Evolutionary conservation across 2,329 filamentous ascomycete species (phyloP).

Genomic region (Phialophora expanda): DNA sequence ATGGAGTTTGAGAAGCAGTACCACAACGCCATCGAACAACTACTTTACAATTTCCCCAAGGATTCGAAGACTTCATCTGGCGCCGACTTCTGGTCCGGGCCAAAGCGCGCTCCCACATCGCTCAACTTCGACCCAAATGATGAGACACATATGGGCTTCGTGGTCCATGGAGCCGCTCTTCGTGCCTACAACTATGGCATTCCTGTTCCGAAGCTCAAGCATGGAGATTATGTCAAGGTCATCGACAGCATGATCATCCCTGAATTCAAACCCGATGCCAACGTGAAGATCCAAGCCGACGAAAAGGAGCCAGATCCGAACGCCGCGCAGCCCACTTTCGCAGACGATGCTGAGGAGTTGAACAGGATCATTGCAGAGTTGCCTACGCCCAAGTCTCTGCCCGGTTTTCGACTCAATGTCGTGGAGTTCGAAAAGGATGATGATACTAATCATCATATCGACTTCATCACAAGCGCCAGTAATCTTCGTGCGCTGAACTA

Average conservation of each 20-base stretch:
- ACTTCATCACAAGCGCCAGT: slow-evolving; percentile 97
- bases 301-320: slow-evolving; percentile 96
- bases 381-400: slow-evolving; percentile 77
- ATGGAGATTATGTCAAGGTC: slow-evolving; percentile 75
- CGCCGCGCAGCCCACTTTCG: slow-evolving; percentile 59
- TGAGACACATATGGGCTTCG: slow-evolving; percentile 83
- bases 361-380: slow-evolving; percentile 73
- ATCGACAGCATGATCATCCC: slow-evolving; percentile 93
- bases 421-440: slow-evolving; percentile 99
- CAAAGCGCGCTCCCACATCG: slow-evolving; percentile 92
- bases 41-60: slow-evolving; percentile 96
- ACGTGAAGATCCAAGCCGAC: slow-evolving; percentile 94
- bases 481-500: slow-evolving; percentile 98
- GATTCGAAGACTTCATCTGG: slow-evolving; percentile 87
- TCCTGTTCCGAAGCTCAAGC: slow-evolving; percentile 75
- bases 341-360: slow-evolving; percentile 77
- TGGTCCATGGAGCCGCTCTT: slow-evolving; percentile 86
- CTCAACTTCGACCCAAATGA: slow-evolving; percentile 87
- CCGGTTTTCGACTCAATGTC: slow-evolving; percentile 85
- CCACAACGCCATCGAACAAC: slow-evolving; percentile 93
- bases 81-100: slow-evolving; percentile 95
- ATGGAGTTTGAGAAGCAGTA: slow-evolving; percentile 95
- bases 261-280: slow-evolving; percentile 87
- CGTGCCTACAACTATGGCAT: slow-evolving; percentile 99
- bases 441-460: slow-evolving; percentile 96